A percentile compares a stretch with the other conserved stretches of the same genome.
phyloP scores from a whole-genome alignment of 2,329 filamentous ascomycete species.

The Microdochium bolleyi region DNA sequence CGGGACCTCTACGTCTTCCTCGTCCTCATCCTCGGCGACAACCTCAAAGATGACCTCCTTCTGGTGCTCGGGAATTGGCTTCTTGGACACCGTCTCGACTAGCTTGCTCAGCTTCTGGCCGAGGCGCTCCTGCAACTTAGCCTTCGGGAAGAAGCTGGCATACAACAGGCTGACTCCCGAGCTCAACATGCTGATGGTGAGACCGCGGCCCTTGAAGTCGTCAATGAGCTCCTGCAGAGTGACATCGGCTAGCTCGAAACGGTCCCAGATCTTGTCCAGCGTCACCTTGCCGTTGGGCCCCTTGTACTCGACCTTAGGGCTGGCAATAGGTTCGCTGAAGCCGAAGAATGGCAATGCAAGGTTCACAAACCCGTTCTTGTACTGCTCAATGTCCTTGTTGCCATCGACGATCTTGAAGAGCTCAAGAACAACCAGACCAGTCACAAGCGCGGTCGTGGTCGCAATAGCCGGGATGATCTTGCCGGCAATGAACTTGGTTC shows the following conservation, averaged over 20 bases:
- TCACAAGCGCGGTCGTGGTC: constrained; percentile 92
- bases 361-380: constrained; percentile 99
- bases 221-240: constrained; percentile 78
- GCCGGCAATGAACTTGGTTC: constrained; percentile 98
- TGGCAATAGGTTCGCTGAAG: constrained; percentile 93
- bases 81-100: constrained; percentile 84
- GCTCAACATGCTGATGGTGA: constrained; percentile 86
- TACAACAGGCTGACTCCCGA: constrained; percentile 95
- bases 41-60: constrained; percentile 96
- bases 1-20: constrained; percentile 93
- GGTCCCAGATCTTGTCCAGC: constrained; percentile 96
- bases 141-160: constrained; percentile 79
- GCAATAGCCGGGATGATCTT: constrained; percentile 99
- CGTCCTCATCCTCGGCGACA: constrained; percentile 79
- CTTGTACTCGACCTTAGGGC: constrained; percentile 84
- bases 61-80: constrained; percentile 82
- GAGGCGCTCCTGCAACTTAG: constrained; percentile 74
- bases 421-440: constrained; percentile 85
- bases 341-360: constrained; percentile 94
- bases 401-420: constrained; percentile 95
- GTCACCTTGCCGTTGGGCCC: constrained; percentile 71
- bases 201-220: constrained; percentile 71
- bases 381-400: constrained; percentile 94
- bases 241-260: constrained; percentile 84
- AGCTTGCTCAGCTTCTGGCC: constrained; percentile 80